These are phyloP conservation scores for Colletotrichum magnum DNA, from an alignment of 2,329 filamentous ascomycete species.

Conservation along the genomic window DNA sequence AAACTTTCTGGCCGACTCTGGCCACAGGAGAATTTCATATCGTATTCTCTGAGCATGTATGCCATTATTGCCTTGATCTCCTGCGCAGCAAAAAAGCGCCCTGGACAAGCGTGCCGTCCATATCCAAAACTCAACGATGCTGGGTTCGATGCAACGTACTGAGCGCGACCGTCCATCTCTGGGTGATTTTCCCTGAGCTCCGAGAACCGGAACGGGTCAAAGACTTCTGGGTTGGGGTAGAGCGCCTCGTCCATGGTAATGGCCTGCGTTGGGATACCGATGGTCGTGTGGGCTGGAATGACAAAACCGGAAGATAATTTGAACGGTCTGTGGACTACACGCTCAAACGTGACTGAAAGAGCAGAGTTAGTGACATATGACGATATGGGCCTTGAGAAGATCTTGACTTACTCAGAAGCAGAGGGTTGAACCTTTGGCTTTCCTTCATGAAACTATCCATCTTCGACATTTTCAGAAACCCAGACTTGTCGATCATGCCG, in stretches of 20 bases:
- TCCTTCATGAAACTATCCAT: slow-evolving; percentile 22
- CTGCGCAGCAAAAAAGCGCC: slow-evolving; percentile 18
- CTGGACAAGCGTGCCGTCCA: slow-evolving; percentile 23
- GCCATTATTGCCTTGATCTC: slow-evolving; percentile 23
- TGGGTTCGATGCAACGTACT: slow-evolving; percentile 19
- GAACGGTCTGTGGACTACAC: neutral
- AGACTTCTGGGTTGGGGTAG: neutral
- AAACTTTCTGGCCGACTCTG: slow-evolving; percentile 6
- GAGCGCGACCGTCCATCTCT: slow-evolving; percentile 3
- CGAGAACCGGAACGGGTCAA: neutral
- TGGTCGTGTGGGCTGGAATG: slow-evolving; percentile 14
- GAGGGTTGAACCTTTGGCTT: slow-evolving; percentile 15
- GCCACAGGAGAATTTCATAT: neutral
- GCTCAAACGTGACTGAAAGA: slow-evolving; percentile 3
- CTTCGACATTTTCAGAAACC: slow-evolving; percentile 4
- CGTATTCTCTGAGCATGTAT: neutral
- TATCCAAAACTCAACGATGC: slow-evolving; percentile 20
- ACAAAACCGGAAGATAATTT: neutral
- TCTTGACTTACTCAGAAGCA: slow-evolving; percentile 1
- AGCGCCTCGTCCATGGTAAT: slow-evolving; percentile 10
- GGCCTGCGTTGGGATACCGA: slow-evolving; percentile 15
- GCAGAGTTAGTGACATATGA: neutral
- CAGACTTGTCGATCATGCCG: neutral
- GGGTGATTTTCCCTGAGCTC: neutral
- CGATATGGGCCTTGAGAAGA: neutral